A percentile compares a stretch with the other conserved stretches of the same genome.
Conservation (phyloP, 495 filamentous ascomycete genomes). For the Tuber calosporum region DNA sequence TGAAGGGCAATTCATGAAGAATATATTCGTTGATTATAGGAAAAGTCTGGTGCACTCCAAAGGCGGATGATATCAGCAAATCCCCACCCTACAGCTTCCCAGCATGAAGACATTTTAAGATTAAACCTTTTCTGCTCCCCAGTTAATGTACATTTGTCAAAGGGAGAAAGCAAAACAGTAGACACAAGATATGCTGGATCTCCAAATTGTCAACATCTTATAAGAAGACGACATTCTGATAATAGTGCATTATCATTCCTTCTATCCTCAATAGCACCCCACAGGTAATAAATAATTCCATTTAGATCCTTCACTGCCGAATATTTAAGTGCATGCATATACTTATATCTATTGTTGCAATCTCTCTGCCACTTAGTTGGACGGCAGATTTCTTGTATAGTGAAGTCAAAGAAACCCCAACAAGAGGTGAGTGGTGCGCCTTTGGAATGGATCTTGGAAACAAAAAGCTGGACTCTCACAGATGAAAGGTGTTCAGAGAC, state of each 20-base stretch:
- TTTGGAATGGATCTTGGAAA: not conserved
- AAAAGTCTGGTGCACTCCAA: not conserved
- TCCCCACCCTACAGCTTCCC: not conserved
- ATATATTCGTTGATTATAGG: not conserved
- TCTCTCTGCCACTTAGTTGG: not conserved
- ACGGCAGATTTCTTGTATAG: not conserved
- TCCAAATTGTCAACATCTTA: not conserved
- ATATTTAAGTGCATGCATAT: not conserved
- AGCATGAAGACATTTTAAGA: not conserved
- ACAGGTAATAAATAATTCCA: not conserved
- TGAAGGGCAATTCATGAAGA: not conserved
- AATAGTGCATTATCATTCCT: not conserved
- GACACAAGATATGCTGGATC: not conserved
- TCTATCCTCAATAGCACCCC: not conserved
- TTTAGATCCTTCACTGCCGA: not conserved
- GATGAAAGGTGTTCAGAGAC: not conserved
- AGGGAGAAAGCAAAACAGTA: not conserved
- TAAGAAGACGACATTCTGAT: not conserved
- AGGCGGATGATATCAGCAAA: not conserved
- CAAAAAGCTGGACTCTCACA: not conserved
- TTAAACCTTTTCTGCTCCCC: not conserved
- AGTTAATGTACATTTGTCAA: not conserved
- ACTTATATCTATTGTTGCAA: not conserved
- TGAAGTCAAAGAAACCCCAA: not conserved
- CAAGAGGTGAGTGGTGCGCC: not conserved